Percentiles rank a stretch among this genome's conserved stretches.
These are phyloP conservation scores for Neonectria sp. DNA, from an alignment of 2,329 filamentous ascomycete species.

Conservation along the genomic window DNA sequence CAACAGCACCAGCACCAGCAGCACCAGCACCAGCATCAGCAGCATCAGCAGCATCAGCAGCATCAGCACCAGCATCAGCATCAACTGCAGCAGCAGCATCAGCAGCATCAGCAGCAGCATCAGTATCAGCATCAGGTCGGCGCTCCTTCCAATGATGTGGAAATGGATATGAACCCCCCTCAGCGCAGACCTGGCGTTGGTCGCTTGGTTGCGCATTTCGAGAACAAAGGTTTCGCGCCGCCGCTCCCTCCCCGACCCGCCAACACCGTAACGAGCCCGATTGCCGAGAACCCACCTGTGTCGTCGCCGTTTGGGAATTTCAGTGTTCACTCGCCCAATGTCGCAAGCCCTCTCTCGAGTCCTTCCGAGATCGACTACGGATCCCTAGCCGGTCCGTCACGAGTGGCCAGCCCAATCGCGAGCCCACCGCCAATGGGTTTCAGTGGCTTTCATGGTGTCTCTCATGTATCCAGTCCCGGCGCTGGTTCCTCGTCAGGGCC, in stretches of 20 bases:
- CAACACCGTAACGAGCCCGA: constrained; percentile 46
- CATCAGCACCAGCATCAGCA: neutral
- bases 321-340: constrained; percentile 46
- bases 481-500: constrained; percentile 45
- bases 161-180: constrained; percentile 46
- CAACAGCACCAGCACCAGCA: no score
- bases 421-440: constrained; percentile 51
- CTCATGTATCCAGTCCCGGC: constrained; percentile 48
- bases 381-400: constrained; percentile 47
- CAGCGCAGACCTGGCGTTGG: constrained; percentile 52
- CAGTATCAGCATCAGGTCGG: constrained; percentile 37
- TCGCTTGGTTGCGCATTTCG: constrained; percentile 59
- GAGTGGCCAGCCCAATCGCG: constrained; percentile 52
- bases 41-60: constrained; percentile 28
- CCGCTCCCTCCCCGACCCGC: constrained; percentile 55
- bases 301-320: constrained; percentile 54
- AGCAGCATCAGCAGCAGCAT: neutral
- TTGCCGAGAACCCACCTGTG: constrained; percentile 43
- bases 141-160: constrained; percentile 43
- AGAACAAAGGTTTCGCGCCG: constrained; percentile 55
- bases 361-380: constrained; percentile 53
- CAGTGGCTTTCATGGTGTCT: constrained; percentile 51
- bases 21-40: neutral
- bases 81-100: neutral
- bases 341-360: constrained; percentile 52